Conservation (phyloP, 169 alveolate species). For the Plasmodium cynomolgi region DNA sequence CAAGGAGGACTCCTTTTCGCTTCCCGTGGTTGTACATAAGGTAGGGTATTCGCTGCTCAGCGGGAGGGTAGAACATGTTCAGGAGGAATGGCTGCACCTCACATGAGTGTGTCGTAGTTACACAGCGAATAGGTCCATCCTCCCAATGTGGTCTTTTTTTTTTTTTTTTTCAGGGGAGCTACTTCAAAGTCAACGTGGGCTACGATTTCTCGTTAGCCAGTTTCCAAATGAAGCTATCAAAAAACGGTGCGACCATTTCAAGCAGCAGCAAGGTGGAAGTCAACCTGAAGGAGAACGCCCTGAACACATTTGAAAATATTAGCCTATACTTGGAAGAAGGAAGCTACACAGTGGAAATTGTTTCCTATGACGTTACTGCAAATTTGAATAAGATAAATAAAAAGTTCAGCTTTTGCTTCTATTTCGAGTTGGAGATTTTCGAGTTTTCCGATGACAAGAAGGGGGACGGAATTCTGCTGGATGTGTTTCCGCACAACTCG, state of each 20-base stretch:
- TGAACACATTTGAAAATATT: constrained; percentile 55
- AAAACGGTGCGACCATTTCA: constrained; percentile 3
- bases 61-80: not conserved
- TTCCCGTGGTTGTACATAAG: constrained; percentile 25
- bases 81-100: not conserved
- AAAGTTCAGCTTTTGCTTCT: constrained; percentile 20
- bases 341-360: constrained; percentile 20
- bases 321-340: constrained; percentile 56
- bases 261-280: constrained; percentile 21
- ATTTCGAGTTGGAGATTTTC: constrained; percentile 25
- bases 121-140: not conserved
- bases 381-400: constrained; percentile 5
- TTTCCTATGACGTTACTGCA: not conserved
- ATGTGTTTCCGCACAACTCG: constrained; percentile 49
- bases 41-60: not conserved
- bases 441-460: constrained; percentile 30
- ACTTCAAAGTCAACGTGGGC: constrained; percentile 28
- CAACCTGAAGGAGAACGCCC: constrained; percentile 1
- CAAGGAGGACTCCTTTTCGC: constrained; percentile 10
- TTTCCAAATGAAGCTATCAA: constrained; percentile 19
- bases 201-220: constrained; percentile 16
- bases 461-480: constrained; percentile 2
- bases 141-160: not conserved
- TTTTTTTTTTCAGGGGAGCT: constrained; percentile 35
- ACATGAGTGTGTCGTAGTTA: not conserved